Evolutionary conservation across 2,329 filamentous ascomycete genomes (phyloP), one percentile per base, ranked within the genome.

Genomic region (Sporothrix protearum): DNA sequence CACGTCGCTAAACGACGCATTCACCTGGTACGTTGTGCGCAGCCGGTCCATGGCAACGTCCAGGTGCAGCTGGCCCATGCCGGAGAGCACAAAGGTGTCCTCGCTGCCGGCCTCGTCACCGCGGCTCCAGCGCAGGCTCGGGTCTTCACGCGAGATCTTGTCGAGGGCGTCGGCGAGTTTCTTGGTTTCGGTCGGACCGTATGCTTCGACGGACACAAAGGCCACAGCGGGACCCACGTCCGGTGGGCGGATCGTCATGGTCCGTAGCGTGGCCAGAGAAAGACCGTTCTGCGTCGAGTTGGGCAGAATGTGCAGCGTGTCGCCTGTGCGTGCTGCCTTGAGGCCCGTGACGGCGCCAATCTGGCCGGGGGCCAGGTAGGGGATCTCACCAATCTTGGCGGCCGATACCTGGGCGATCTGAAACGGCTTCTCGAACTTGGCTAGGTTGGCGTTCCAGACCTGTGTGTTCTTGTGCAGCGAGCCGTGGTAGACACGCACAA

Each of bases 1-100:
- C 74, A 99, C 97, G 69, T 89, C 90, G 14, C 95, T 94, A 84
- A 97, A 97, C 83, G 89, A 74, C 85, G 94, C 86, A 88, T 97
- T 80, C 84, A 86, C 93, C 79, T 96, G 97, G 81, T 97, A 91
- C 77, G 97, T 93, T 69, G 93, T 92, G 75, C 96, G 89, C 10
- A 99, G 87, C 57, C 94, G 88, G 80, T 98, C 93, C 67, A 93
- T 85, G 0, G 95, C 94, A 66, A 99, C 96, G 77, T 99, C 96
- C 0, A 99, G 85, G 80, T 99, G 96, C 36, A 99, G 86, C 77
- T 97, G 93, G 8, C 96, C 96, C 96, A 99, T 98, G 3, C 96
- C 96, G 69, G 94, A 94, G 0, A 99, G 85, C 42, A 97, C 91
- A 63, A 96, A 97, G 77, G 97, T 94, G 1, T 96, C 72, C n/a